Conservation (phyloP, 2,329 filamentous ascomycete genomes). For the Lachnum nothofagi region DNA sequence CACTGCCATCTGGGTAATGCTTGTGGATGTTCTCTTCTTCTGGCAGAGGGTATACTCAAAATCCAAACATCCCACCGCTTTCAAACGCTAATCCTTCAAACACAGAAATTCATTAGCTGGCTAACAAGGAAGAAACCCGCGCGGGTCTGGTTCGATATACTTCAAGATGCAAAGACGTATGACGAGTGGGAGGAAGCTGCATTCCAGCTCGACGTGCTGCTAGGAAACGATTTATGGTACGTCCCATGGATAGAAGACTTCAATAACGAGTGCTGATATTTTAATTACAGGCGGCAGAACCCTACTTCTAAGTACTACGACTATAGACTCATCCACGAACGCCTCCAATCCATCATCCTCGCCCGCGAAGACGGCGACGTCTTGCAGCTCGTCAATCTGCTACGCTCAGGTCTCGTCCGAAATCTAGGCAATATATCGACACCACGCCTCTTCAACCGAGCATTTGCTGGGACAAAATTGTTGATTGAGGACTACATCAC, state of each 20-base stretch:
- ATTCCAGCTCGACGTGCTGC: conserved; percentile 71
- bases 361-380: conserved; percentile 69
- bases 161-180: conserved; percentile 64
- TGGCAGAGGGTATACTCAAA: conserved; percentile 45
- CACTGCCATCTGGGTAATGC: conserved; percentile 49
- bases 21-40: conserved; percentile 57
- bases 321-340: conserved; percentile 74
- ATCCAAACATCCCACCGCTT: background rate
- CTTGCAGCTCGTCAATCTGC: conserved; percentile 68
- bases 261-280: conserved; percentile 9
- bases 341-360: conserved; percentile 64
- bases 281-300: conserved; percentile 66
- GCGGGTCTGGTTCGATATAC: conserved; percentile 59
- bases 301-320: conserved; percentile 78
- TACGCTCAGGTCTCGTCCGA: conserved; percentile 72
- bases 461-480: conserved; percentile 83
- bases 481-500: conserved; percentile 88
- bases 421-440: conserved; percentile 90
- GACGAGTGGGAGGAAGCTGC: conserved; percentile 87
- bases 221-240: conserved; percentile 77
- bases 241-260: background rate
- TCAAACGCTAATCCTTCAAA: conserved; percentile 5
- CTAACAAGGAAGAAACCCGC: conserved; percentile 60
- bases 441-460: conserved; percentile 74
- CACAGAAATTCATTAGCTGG: conserved; percentile 64